phyloP scores from a whole-genome alignment of 176 grass and related monocot genomes.

The Oryza rufipogon region DNA sequence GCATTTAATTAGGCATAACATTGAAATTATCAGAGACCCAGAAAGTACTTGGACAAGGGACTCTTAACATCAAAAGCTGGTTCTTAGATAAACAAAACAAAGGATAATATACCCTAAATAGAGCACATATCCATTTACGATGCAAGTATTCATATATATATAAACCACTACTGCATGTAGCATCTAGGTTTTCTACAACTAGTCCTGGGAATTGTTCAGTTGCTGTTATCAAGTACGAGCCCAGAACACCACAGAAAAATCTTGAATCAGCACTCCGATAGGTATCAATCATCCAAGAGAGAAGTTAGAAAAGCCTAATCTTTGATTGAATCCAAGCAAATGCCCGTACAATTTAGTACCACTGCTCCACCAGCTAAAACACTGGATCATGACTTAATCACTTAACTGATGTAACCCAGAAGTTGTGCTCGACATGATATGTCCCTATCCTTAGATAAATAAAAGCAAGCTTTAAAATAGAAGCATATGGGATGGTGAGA shows the following conservation, averaged over 20 bases:
- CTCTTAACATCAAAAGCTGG: neutral
- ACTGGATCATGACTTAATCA: neutral
- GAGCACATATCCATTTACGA: neutral
- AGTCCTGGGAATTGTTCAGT: neutral
- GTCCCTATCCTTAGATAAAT: constrained; percentile 1
- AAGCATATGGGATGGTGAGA: neutral
- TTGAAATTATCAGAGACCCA: constrained; percentile 20
- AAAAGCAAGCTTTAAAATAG: neutral
- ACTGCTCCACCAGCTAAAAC: neutral
- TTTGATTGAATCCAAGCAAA: constrained; percentile 5
- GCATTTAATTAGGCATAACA: constrained; percentile 34
- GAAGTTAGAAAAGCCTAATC: neutral
- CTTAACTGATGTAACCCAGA: neutral
- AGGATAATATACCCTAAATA: neutral
- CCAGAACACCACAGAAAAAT: constrained; percentile 14
- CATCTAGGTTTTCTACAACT: constrained; percentile 8
- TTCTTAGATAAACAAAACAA: neutral
- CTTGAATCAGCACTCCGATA: constrained; percentile 16
- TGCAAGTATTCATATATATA: neutral
- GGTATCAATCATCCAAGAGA: constrained; percentile 18
- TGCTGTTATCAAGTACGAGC: neutral
- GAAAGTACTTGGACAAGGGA: neutral
- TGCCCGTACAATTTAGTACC: neutral
- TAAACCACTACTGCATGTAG: constrained; percentile 9
- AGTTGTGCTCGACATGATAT: neutral